phyloP scores from a whole-genome alignment of 805 yeast species.

The Candida orba region DNA sequence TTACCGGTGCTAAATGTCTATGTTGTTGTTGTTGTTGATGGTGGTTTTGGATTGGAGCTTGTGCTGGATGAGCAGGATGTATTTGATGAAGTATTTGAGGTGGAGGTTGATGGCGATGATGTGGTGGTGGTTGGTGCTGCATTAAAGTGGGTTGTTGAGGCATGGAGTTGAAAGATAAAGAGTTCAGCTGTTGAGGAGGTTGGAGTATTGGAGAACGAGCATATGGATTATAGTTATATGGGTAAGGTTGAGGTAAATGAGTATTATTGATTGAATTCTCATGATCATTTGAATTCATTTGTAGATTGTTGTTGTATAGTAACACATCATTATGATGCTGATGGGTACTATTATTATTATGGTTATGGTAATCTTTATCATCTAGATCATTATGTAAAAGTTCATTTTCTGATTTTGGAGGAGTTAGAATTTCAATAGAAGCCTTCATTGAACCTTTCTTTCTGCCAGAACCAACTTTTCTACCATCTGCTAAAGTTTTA shows the following conservation, averaged over 20 bases:
- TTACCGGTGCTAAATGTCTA: not conserved
- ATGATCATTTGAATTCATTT: not conserved
- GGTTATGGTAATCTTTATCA: not conserved
- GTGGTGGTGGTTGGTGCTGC: too few relatives aligned
- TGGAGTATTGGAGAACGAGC: not conserved
- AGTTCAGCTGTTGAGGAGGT: not conserved
- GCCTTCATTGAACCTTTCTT: slow-evolving; percentile 9
- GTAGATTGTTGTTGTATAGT: not conserved
- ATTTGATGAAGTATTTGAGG: not conserved
- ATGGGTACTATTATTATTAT: not conserved
- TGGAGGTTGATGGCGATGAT: not conserved
- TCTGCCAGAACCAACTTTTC: slow-evolving; percentile 23
- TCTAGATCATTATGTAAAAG: not conserved
- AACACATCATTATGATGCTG: not conserved
- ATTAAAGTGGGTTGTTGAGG: slow-evolving; percentile 1
- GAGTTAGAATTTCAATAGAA: not conserved
- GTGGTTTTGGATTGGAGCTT: too few relatives aligned
- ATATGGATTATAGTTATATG: not conserved
- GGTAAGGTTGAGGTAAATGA: not conserved
- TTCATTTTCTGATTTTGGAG: slow-evolving; percentile 1
- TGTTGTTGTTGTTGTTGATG: slow-evolving; percentile 1
- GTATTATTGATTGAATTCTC: not conserved
- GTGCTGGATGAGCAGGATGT: too few relatives aligned
- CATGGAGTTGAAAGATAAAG: not conserved
- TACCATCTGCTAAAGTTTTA: slow-evolving; percentile 21